Percentiles rank a stretch among this genome's conserved stretches.
Conservation (phyloP, 129 eudicot genomes). For the Flaveria sonorensis region DNA sequence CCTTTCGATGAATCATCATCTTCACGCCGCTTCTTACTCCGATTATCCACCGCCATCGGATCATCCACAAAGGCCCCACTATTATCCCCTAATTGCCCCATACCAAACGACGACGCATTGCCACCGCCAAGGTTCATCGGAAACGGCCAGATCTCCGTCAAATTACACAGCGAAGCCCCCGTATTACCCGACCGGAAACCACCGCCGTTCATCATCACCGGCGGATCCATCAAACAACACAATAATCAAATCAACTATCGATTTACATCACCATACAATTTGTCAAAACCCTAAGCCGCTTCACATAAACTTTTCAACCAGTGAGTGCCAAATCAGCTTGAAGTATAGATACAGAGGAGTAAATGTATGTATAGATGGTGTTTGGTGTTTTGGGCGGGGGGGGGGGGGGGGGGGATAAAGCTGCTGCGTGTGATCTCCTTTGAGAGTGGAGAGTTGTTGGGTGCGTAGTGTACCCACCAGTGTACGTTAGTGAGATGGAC, state of each 20-base stretch:
- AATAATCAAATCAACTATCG: background rate
- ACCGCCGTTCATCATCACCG: constrained; percentile 54
- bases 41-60: constrained; percentile 61
- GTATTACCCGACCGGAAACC: constrained; percentile 47
- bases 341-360: constrained; percentile 6
- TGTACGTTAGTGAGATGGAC: constrained; percentile 33
- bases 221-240: constrained; percentile 64
- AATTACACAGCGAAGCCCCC: constrained; percentile 47
- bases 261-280: constrained; percentile 11
- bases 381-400: too few relatives aligned
- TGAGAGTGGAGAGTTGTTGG: constrained; percentile 42
- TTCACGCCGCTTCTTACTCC: constrained; percentile 51
- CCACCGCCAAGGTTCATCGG: constrained; percentile 45
- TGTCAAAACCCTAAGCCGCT: constrained; percentile 22
- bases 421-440: constrained; percentile 42
- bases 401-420: background rate
- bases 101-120: constrained; percentile 34
- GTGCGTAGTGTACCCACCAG: constrained; percentile 46
- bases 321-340: constrained; percentile 32
- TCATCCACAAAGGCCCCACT: constrained; percentile 43
- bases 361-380: constrained; percentile 10
- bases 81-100: constrained; percentile 38
- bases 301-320: background rate
- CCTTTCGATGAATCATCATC: constrained; percentile 54
- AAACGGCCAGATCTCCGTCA: constrained; percentile 91